These are phyloP conservation scores for Claviceps sp. DNA, from an alignment of 2,329 filamentous ascomycete species.

Conservation along the genomic window DNA sequence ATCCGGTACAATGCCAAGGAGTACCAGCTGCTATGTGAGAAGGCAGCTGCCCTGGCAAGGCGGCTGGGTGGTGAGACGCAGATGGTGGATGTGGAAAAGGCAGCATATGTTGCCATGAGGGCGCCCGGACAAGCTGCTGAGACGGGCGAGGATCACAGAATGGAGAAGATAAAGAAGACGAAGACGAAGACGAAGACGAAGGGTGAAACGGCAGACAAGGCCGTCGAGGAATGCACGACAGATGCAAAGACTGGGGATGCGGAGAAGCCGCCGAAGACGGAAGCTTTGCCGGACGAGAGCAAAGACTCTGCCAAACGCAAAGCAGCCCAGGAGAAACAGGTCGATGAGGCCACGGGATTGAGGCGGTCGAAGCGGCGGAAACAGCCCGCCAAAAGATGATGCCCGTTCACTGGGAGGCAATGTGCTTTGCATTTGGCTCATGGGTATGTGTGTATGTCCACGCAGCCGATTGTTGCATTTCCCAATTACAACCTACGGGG, in stretches of 20 bases:
- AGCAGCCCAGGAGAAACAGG: neutral
- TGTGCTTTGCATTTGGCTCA: too few species aligned
- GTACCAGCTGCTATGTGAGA: slow-evolving; percentile 42
- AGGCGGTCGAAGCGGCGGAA: slow-evolving; percentile 1
- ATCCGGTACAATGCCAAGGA: slow-evolving; percentile 62
- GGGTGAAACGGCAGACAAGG: neutral
- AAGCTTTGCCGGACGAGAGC: neutral
- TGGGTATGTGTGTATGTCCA: too few species aligned
- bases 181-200: neutral
- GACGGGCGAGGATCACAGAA: neutral
- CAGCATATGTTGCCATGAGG: slow-evolving; percentile 55
- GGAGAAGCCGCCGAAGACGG: neutral
- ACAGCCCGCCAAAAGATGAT: neutral
- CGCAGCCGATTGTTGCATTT: too few species aligned
- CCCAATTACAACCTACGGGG: too few species aligned
- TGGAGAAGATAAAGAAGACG: too few species aligned
- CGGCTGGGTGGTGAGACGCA: slow-evolving; percentile 32
- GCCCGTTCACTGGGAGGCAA: neutral
- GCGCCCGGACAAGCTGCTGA: neutral
- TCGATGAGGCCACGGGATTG: neutral
- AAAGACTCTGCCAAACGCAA: neutral
- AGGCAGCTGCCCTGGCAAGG: slow-evolving; percentile 27
- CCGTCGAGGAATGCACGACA: too few species aligned
- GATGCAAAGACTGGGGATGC: neutral
- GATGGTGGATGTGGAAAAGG: slow-evolving; percentile 54